Percentiles rank a stretch among this genome's conserved stretches.
phyloP scores from a whole-genome alignment of 805 yeast species.

The Blastobotrys peoriensis region DNA sequence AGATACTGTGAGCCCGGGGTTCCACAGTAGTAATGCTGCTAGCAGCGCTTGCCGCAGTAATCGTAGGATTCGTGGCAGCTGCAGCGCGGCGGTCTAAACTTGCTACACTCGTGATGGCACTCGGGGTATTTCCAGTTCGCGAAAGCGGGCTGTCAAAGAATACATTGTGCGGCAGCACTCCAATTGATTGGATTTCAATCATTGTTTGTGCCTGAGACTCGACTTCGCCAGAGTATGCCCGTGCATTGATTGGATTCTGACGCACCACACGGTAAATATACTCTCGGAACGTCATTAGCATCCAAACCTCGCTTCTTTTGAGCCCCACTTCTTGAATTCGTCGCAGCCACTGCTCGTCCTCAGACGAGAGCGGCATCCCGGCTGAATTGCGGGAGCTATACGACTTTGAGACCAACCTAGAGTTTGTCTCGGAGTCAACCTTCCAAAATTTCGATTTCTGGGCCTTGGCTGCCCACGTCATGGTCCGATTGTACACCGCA shows the following conservation, averaged over 20 bases:
- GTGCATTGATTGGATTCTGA: constrained; percentile 4
- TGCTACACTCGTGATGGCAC: too few relatives aligned
- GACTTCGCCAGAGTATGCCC: background rate
- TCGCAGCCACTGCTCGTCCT: constrained; percentile 49
- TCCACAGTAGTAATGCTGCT: background rate
- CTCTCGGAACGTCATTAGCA: constrained; percentile 61
- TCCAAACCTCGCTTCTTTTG: constrained; percentile 72
- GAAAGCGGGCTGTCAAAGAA: constrained; percentile 13
- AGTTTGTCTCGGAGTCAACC: constrained; percentile 17
- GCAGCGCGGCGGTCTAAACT: background rate
- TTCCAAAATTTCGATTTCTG: constrained; percentile 79
- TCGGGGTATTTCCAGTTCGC: background rate
- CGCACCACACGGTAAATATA: constrained; percentile 44
- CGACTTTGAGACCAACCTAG: background rate
- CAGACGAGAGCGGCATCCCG: constrained; percentile 16
- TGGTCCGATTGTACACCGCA: constrained; percentile 54
- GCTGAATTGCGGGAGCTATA: background rate
- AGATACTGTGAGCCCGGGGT: background rate
- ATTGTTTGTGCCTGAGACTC: background rate
- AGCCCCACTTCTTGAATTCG: constrained; percentile 70
- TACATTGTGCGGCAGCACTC: constrained; percentile 16
- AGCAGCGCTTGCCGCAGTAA: background rate
- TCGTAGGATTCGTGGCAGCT: background rate
- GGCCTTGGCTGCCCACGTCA: constrained; percentile 66
- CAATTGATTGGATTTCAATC: constrained; percentile 11